A percentile compares a stretch with the other conserved stretches of the same genome.
Conservation (phyloP, 192 early-diverging fungal genomes). For the Geranomyces variabilis region DNA sequence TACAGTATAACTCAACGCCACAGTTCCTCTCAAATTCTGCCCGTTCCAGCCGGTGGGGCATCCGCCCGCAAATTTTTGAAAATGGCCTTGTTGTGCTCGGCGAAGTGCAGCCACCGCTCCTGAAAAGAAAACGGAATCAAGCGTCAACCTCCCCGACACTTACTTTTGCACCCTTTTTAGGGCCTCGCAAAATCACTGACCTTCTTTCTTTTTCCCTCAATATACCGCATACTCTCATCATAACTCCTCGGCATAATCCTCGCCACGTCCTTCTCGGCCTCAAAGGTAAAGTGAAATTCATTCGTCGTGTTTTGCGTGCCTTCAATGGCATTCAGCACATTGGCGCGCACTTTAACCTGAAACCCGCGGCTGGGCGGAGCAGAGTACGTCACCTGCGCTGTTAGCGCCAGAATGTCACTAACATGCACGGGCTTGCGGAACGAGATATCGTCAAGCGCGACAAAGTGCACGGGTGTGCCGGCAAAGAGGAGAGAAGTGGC, state of each 20-base stretch:
- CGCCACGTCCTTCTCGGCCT: constrained; percentile 40
- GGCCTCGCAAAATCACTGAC: too few species aligned
- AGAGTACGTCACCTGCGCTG: constrained; percentile 77
- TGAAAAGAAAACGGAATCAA: too few species aligned
- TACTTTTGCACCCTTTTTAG: too few species aligned
- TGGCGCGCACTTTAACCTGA: constrained; percentile 64
- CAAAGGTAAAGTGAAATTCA: constrained; percentile 86
- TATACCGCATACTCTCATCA: constrained; percentile 76
- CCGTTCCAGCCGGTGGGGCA: too few species aligned
- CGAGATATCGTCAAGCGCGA: constrained; percentile 53
- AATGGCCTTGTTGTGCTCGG: constrained; percentile 10
- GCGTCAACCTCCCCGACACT: too few species aligned
- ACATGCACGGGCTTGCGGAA: constrained; percentile 88
- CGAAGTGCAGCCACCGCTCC: constrained; percentile 11
- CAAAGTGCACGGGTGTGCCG: constrained; percentile 59
- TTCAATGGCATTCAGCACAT: constrained; percentile 73
- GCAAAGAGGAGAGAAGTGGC: constrained; percentile 74
- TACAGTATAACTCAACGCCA: too few species aligned
- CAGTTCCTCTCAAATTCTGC: too few species aligned
- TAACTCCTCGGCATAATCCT: constrained; percentile 80
- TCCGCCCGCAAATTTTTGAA: neutral
- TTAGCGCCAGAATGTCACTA: constrained; percentile 73
- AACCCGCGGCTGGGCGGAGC: constrained; percentile 63
- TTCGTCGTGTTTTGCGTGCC: constrained; percentile 75
- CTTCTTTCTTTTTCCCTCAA: constrained; percentile 70